Base-by-base conservation (phyloP, 371 early-diverging fungal species). In the Batrachochytrium dendrobatidis region DNA sequence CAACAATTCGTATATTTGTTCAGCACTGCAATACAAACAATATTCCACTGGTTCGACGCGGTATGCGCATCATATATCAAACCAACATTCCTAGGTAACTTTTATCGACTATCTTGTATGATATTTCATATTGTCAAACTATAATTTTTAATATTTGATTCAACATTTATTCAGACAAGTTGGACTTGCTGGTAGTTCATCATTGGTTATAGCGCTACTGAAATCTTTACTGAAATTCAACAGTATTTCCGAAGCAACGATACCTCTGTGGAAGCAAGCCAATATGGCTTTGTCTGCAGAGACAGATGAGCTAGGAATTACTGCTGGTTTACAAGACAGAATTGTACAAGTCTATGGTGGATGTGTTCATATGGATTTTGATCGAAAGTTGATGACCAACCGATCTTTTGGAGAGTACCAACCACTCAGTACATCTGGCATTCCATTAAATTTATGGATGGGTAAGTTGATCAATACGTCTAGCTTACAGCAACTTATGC, bases 141-240 rank as follows among this genome's bases (percentile, higher is more conserved):
- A n/a, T n/a, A n/a, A n/a, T n/a, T n/a, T n/a, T n/a, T n/a, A n/a
- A n/a, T n/a, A n/a, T n/a, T n/a, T n/a, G n/a, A 29, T 28, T 34
- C 25, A 29, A 25, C 34, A 17, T 15, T 4, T 22, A 4, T 0
- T 43, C 49, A 65, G 71, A 48, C 87, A 87, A 63, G 87, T 87
- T n/a, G 87, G 87, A 0, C 68, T 87, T 2, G 84, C 86, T 3
- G 87, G 87, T 0, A 81, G 81, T 7, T 84, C 85, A 1, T 85
- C 85, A 2, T 77, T 86, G 6, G 71, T 85, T 22, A 81, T 81
- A 6, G 83, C 83, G 1, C 69, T 82, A 20, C 77, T 83, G 71
- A 77, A 80, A 35, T 70, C 73, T 0, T 63, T 86, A 34, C 58
- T 77, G 28, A 20, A 57, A 17, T 78, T 77, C 65, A 78, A 84